A percentile compares a stretch with the other conserved stretches of the same genome.
These are phyloP conservation scores for Paratinospora sagittata DNA, from an alignment of 164 flowering plant genomes.

Conservation along the genomic window DNA sequence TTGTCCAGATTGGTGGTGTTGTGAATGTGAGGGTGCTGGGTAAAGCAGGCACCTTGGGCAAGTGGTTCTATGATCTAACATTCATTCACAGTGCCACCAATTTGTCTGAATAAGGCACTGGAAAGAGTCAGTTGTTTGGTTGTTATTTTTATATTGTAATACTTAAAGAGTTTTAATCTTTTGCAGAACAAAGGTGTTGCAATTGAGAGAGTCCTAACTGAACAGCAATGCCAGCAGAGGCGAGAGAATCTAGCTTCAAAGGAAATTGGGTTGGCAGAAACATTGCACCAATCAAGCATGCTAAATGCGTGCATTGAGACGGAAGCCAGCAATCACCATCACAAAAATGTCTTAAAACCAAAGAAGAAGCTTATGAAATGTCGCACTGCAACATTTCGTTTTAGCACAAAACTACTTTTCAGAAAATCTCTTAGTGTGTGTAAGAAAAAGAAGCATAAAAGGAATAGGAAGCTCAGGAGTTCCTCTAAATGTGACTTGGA, in stretches of 20 bases:
- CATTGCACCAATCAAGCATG: constrained; percentile 11
- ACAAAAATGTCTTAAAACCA: constrained; percentile 14
- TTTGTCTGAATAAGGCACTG: background rate
- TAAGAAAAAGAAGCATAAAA: constrained; percentile 46
- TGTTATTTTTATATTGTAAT: background rate
- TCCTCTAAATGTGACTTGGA: constrained; percentile 15
- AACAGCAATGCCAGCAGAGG: constrained; percentile 9
- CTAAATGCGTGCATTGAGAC: constrained; percentile 10
- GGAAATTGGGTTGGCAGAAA: constrained; percentile 9
- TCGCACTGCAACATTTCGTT: constrained; percentile 21
- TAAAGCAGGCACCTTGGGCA: constrained; percentile 10
- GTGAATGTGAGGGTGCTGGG: constrained; percentile 8
- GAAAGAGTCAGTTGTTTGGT: constrained; percentile 24
- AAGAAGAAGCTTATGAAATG: constrained; percentile 41
- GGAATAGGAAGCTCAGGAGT: constrained; percentile 4
- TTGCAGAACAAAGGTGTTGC: constrained; percentile 21
- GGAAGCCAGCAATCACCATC: constrained; percentile 11
- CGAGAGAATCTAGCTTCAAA: constrained; percentile 4
- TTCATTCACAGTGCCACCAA: background rate
- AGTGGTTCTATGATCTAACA: background rate
- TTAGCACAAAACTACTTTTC: constrained; percentile 36
- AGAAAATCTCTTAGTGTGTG: constrained; percentile 30
- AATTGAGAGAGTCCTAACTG: constrained; percentile 8
- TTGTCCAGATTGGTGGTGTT: constrained; percentile 21
- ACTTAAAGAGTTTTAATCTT: background rate